Percentiles rank a stretch among this genome's conserved stretches.
phyloP scores from a whole-genome alignment of 495 filamentous ascomycete genomes.

The Neurospora hispaniola region DNA sequence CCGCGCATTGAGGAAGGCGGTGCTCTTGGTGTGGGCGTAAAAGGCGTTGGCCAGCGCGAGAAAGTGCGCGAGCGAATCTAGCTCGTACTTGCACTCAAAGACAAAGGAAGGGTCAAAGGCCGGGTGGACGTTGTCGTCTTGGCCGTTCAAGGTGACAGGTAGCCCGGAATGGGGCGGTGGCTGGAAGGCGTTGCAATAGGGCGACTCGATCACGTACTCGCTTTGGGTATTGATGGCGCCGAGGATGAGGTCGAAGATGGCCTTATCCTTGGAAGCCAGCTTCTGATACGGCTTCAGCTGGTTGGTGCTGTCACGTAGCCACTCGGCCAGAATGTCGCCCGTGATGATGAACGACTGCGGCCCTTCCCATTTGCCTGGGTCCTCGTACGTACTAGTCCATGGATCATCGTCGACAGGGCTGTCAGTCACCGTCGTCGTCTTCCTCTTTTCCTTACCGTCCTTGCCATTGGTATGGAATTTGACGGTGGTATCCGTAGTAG shows the following conservation, averaged over 20 bases:
- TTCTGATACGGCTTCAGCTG: conserved; percentile 83
- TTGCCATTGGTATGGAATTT: conserved; percentile 43
- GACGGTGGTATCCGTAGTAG: conserved; percentile 87
- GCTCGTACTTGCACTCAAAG: conserved; percentile 98
- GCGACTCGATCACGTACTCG: conserved; percentile 86
- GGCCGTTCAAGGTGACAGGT: conserved; percentile 55
- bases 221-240: conserved; percentile 96
- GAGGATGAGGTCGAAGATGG: conserved; percentile 67
- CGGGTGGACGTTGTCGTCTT: conserved; percentile 78
- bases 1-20: conserved; percentile 61
- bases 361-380: conserved; percentile 62
- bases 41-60: conserved; percentile 79
- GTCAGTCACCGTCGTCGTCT: conserved; percentile 1
- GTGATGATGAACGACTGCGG: conserved; percentile 93
- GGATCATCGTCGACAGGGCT: conserved; percentile 3
- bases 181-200: conserved; percentile 98
- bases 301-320: conserved; percentile 95
- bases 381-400: conserved; percentile 12
- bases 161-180: conserved; percentile 76
- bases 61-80: conserved; percentile 91
- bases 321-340: conserved; percentile 97
- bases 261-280: conserved; percentile 67
- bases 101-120: conserved; percentile 72
- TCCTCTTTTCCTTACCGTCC: conserved; percentile 23
- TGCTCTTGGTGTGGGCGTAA: conserved; percentile 65